Base-by-base conservation (phyloP, 495 filamentous ascomycete species). In the Aspergillus diversus region DNA sequence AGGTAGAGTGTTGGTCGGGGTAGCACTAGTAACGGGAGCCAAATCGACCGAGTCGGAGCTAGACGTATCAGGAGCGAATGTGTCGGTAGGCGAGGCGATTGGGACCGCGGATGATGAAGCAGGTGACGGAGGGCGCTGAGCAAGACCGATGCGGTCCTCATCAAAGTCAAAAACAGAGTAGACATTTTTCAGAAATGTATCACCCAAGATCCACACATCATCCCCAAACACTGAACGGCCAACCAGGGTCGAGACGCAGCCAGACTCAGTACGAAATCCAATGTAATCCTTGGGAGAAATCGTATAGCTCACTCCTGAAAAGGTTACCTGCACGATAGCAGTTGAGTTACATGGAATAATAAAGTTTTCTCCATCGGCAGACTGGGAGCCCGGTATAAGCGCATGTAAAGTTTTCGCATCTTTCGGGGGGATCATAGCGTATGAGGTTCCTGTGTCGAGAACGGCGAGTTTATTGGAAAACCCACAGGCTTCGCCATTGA, bases 141-240 rank as follows among this genome's bases (percentile, higher is more conserved):
- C 79, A 61, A 81, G 76, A 15, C 79, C 79, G 42, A 81, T 69
- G n/a, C 73, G 69, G 7, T 65, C 65, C 15, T 78, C 68, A 47
- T 81, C 91, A 42, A 82, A 84, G 71, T 96, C 92, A 67, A 96
- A 96, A 21, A 95, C 88, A 27, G 84, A 77, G 75, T 95, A 95
- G n/a, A 96, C 91, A 64, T 96, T 95, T 77, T 96, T 96, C 60
- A 96, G 73, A 66, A 96, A 96, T 5, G 89, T 83, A 66, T 93
- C 92, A 5, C 92, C 92, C 1, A 95, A 71, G 33, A 96, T 79
- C 92, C 92, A 95, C 71, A 80, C 72, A 52, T 80, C 68, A 15
- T 74, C 49, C 32, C 77, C 82, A 53, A 83, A 81, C 5, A 80
- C 74, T 61, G 79, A 72, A 16, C 77, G 66, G n/a, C 72, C 71